Percentiles rank a stretch among this genome's conserved stretches.
phyloP scores from a whole-genome alignment of 2,329 filamentous ascomycete species.

The Pyrenophora teres region DNA sequence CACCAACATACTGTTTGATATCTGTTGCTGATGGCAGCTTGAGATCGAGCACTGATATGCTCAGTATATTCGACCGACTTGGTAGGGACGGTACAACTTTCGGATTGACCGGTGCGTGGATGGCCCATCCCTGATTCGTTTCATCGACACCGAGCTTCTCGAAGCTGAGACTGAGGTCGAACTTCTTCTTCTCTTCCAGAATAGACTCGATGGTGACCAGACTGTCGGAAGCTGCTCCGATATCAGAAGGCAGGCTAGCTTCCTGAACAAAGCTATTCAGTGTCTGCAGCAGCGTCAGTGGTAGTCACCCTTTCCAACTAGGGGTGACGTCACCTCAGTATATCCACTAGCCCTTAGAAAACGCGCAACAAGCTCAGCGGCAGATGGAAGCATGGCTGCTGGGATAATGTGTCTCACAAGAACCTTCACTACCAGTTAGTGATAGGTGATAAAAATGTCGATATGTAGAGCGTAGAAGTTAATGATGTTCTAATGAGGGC shows the following conservation, averaged over 20 bases:
- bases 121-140: conserved; percentile 51
- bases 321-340: conserved; percentile 41
- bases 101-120: conserved; percentile 53
- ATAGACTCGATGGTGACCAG: conserved; percentile 63
- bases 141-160: conserved; percentile 59
- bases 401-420: too few species aligned
- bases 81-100: conserved; percentile 51
- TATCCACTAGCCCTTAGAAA: conserved; percentile 50
- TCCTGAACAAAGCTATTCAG: conserved; percentile 63
- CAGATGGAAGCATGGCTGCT: conserved; percentile 42
- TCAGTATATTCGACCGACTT: conserved; percentile 59
- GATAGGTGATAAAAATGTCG: not conserved
- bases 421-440: too few species aligned
- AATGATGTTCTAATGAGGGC: not conserved
- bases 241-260: conserved; percentile 58
- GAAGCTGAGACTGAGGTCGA: conserved; percentile 60
- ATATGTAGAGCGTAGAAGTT: not conserved
- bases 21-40: conserved; percentile 18
- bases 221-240: conserved; percentile 49
- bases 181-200: conserved; percentile 64
- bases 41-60: conserved; percentile 52
- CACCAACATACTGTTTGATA: conserved; percentile 34
- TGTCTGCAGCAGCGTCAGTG: conserved; percentile 50
- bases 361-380: conserved; percentile 50
- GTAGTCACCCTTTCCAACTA: not conserved